Evolutionary conservation across 2,329 filamentous ascomycete genomes (phyloP), one percentile per base, ranked within the genome.

Genomic region (Cercospora sp.): DNA sequence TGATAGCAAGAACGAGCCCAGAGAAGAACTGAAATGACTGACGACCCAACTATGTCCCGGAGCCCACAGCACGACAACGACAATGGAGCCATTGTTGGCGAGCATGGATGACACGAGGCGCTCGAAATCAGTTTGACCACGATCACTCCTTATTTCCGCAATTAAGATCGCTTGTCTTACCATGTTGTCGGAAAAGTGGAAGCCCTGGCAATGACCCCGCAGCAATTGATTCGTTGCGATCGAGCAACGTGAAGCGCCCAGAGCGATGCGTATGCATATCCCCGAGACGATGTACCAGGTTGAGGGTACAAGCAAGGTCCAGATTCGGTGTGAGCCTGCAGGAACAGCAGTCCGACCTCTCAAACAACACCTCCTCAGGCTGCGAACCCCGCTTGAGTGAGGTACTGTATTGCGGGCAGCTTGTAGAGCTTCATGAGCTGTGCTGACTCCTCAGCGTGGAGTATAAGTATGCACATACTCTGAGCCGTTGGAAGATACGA

Each of bases 171-270:
- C 40, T 53, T 53, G 28, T 64, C 30, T 30, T 65, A 43, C 68
- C 65, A 66, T 61, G 57, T 65, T 43, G 60, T 65, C 69, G 69
- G 66, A 66, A 64, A 53, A 65, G 59, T 64, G 69, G 66, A 70
- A 68, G 60, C 37, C 61, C 6, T 63, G 28, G 26, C 43, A 28
- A 18, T 18, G 43, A 69, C 67, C 67, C 67, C 67, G 67, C 67
- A 69, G 45, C 37, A 51, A 28, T 55, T 37, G 61, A 63, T 55
- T 34, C 61, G 61, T 21, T 12, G 61, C 30, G 26, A 40, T 63
- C 34, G 61, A 37, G 26, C 28, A 55, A n/a, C 49, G 34, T 10
- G 45, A 37, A 45, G 40, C 18, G 12, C 28, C 28, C 24, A 34
- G 30, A 24, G 43, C 18, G 60, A 63, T 63, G 60, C 18, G 16